Conservation (phyloP, 306 rosid species). For the Trichosanthes truncata region DNA sequence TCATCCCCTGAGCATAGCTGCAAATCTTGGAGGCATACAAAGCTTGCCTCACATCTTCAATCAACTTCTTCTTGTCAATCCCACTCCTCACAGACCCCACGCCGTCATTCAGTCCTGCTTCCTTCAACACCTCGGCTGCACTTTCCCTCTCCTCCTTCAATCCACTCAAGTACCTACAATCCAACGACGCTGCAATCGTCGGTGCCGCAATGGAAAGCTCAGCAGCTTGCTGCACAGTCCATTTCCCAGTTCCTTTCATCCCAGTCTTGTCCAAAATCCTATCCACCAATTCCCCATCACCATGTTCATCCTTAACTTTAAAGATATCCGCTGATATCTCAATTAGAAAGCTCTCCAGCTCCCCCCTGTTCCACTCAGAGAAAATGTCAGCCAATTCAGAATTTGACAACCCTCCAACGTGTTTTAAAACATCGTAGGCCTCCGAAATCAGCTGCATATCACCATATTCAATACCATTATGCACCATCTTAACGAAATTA, state of each 20-base stretch:
- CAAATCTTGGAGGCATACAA: constrained; percentile 90
- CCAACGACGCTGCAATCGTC: constrained; percentile 80
- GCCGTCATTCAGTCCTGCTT: constrained; percentile 65
- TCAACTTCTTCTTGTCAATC: constrained; percentile 64
- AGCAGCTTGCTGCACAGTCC: constrained; percentile 97
- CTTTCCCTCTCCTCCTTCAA: constrained; percentile 86
- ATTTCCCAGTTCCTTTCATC: constrained; percentile 92
- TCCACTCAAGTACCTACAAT: constrained; percentile 75
- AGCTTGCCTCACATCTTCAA: constrained; percentile 94
- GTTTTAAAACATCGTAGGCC: constrained; percentile 79
- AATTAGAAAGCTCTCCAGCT: constrained; percentile 69
- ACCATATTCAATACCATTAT: constrained; percentile 86
- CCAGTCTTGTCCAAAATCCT: constrained; percentile 87
- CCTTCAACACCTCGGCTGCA: constrained; percentile 53
- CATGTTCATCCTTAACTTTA: constrained; percentile 56
- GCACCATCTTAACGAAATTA: constrained; percentile 88
- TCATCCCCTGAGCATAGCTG: constrained; percentile 97
- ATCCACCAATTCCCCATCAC: constrained; percentile 71
- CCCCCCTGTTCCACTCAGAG: constrained; percentile 78
- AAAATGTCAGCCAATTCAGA: constrained; percentile 55
- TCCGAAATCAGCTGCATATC: constrained; percentile 93
- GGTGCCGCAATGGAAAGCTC: constrained; percentile 89
- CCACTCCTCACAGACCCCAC: constrained; percentile 31
- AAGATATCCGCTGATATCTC: constrained; percentile 89
- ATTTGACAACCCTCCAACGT: constrained; percentile 65